phyloP scores from a whole-genome alignment of 106 monocot genomes.

The Xerophyta viscosa region DNA sequence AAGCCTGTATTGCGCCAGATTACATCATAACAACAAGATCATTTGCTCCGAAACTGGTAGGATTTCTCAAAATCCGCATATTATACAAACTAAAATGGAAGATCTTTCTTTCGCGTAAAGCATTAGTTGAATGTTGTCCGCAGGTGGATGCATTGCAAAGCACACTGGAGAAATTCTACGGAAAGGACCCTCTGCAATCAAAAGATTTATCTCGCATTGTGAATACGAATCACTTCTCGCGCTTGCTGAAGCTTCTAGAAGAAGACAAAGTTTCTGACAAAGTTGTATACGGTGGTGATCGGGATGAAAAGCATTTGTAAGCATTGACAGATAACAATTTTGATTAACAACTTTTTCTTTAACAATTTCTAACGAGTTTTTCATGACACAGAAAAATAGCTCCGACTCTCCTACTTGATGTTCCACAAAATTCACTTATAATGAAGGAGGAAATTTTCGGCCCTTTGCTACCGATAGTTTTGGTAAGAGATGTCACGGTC shows the following conservation, averaged over 20 bases:
- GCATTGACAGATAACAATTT: not conserved
- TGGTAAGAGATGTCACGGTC: too few relatives aligned
- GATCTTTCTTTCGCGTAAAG: too few relatives aligned
- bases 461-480: constrained; percentile 28
- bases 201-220: constrained; percentile 3
- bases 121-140: not conserved
- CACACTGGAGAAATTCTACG: constrained; percentile 1
- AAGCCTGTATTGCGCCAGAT: constrained; percentile 10
- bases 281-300: not conserved
- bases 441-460: constrained; percentile 44
- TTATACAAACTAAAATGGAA: too few relatives aligned
- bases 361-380: not conserved
- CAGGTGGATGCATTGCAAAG: constrained; percentile 1
- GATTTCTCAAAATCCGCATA: not conserved
- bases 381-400: constrained; percentile 20
- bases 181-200: not conserved
- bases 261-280: constrained; percentile 1
- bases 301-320: constrained; percentile 2
- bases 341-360: not conserved
- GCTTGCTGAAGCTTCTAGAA: not conserved
- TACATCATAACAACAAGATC: constrained; percentile 7
- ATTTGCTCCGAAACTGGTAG: constrained; percentile 1
- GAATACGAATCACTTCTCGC: not conserved
- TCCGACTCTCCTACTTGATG: constrained; percentile 32
- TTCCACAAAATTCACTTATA: constrained; percentile 22